Evolutionary conservation across 768 basidiomycete genomes (phyloP).

Genomic region (Leccinum arenicola): DNA sequence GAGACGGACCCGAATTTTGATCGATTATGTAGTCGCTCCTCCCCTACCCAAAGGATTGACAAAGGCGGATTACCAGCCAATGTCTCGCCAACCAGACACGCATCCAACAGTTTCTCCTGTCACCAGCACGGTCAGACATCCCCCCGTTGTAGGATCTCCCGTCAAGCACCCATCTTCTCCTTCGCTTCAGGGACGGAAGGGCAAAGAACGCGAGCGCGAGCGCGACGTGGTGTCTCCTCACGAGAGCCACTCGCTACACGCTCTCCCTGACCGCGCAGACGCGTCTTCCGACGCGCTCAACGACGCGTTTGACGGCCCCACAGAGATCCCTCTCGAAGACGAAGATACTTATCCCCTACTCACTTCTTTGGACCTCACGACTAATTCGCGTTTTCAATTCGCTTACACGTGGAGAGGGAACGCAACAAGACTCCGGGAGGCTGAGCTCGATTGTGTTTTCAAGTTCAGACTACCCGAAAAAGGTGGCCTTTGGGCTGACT

Average conservation of each 20-base stretch:
- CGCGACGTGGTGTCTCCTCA: not conserved
- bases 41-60: slow-evolving; percentile 19
- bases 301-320: slow-evolving; percentile 13
- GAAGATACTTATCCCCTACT: slow-evolving; percentile 19
- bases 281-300: not conserved
- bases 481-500: slow-evolving; percentile 3
- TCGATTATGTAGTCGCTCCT: slow-evolving; percentile 24
- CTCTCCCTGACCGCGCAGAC: not conserved
- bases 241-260: not conserved
- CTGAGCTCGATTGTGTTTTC: slow-evolving; percentile 6
- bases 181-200: slow-evolving; percentile 11
- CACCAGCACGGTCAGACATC: not conserved
- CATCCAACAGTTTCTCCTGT: not conserved
- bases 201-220: slow-evolving; percentile 25
- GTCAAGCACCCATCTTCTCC: not conserved
- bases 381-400: slow-evolving; percentile 27
- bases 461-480: not conserved
- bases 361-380: slow-evolving; percentile 10
- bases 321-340: slow-evolving; percentile 14
- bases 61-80: slow-evolving; percentile 19
- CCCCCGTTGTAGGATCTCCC: not conserved
- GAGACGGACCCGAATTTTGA: slow-evolving; percentile 7
- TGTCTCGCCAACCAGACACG: not conserved
- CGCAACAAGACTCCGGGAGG: slow-evolving; percentile 11
- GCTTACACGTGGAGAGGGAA: slow-evolving; percentile 17